A percentile compares a stretch with the other conserved stretches of the same genome.
These are phyloP conservation scores for Echites panduratus DNA, from an alignment of 257 asterid species.

Conservation along the genomic window DNA sequence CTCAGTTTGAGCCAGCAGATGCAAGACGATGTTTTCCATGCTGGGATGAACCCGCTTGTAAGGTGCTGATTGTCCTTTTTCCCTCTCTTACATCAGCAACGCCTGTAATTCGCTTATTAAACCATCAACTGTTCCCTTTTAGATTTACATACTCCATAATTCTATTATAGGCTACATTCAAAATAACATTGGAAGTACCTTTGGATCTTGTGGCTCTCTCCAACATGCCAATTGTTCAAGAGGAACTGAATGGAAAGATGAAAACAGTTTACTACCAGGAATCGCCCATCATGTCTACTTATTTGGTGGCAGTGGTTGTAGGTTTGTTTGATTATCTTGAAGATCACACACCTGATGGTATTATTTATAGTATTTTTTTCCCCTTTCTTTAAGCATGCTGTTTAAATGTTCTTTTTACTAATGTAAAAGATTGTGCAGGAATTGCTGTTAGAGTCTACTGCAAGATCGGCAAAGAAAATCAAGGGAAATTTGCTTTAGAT, in stretches of 20 bases:
- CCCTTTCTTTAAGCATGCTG: constrained; percentile 7
- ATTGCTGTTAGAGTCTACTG: constrained; percentile 76
- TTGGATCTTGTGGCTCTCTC: constrained; percentile 85
- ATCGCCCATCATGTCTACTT: constrained; percentile 96
- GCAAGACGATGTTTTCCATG: constrained; percentile 98
- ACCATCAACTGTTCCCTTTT: not conserved
- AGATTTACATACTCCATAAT: not conserved
- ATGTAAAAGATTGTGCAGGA: constrained; percentile 37
- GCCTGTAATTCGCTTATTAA: not conserved
- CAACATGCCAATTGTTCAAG: constrained; percentile 78
- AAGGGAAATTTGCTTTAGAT: constrained; percentile 81
- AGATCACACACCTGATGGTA: constrained; percentile 91
- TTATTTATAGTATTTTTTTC: not conserved
- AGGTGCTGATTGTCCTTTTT: constrained; percentile 40
- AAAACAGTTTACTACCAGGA: constrained; percentile 79
- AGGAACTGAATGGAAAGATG: constrained; percentile 51
- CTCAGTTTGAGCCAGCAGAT: constrained; percentile 97
- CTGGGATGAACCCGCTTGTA: constrained; percentile 97
- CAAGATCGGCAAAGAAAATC: constrained; percentile 76
- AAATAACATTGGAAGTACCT: constrained; percentile 89
- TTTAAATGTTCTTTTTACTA: constrained; percentile 7
- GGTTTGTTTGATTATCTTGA: constrained; percentile 92
- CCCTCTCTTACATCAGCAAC: not conserved
- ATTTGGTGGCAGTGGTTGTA: constrained; percentile 92
- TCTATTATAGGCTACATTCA: constrained; percentile 37